Evolutionary conservation across 257 asterid genomes (phyloP).

Genomic region (Apocynum venetum): DNA sequence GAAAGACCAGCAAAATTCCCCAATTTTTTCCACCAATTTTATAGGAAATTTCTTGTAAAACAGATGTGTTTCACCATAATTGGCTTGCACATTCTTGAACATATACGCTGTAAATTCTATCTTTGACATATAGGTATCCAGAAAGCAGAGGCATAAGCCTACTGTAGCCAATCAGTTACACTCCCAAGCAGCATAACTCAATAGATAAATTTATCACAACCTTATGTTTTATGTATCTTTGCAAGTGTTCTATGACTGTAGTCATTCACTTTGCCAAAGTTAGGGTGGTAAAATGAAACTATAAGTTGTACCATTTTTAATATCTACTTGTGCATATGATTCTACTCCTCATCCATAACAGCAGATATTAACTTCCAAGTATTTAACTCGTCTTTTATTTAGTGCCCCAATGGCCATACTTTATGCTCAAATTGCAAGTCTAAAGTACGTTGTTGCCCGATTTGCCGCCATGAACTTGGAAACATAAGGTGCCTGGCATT

Average conservation of each 20-base stretch:
- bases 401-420: conserved; percentile 9
- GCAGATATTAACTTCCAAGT: not conserved
- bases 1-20: not conserved
- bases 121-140: not conserved
- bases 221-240: not conserved
- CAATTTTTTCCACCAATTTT: not conserved
- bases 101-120: not conserved
- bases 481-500: conserved; percentile 46
- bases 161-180: not conserved
- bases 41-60: not conserved
- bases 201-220: not conserved
- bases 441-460: conserved; percentile 26
- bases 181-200: not conserved
- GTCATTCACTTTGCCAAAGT: not conserved
- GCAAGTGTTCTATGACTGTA: not conserved
- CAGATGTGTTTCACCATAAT: not conserved
- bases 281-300: not conserved
- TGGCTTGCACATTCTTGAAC: not conserved
- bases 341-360: not conserved
- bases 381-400: not conserved
- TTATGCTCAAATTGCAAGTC: conserved; percentile 9
- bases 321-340: not conserved
- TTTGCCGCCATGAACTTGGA: conserved; percentile 45
- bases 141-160: not conserved
- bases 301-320: not conserved